phyloP scores from a whole-genome alignment of 805 yeast species.

The Wickerhamomyces strasburgensis region DNA sequence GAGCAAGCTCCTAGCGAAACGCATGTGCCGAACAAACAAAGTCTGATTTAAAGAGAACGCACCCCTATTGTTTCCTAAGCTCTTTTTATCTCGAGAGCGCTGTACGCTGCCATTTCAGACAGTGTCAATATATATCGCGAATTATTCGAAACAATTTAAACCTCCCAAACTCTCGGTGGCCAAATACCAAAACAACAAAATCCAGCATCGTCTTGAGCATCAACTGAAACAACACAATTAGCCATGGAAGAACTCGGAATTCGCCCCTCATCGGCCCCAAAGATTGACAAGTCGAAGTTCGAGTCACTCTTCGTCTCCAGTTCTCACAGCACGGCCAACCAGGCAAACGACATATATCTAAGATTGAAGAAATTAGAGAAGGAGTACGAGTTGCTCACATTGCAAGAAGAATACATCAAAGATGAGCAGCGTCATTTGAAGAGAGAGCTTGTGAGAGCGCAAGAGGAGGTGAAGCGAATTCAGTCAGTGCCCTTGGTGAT shows the following conservation, averaged over 20 bases:
- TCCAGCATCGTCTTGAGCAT: background rate
- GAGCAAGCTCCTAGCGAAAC: too few species aligned
- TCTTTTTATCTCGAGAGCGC: too few species aligned
- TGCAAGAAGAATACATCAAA: constrained; percentile 95
- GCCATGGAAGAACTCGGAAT: constrained; percentile 64
- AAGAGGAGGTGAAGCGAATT: constrained; percentile 96
- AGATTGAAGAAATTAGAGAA: constrained; percentile 85
- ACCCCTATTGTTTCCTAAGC: too few species aligned
- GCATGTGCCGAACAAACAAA: too few species aligned
- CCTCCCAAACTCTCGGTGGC: background rate
- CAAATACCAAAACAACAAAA: background rate
- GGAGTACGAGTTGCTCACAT: constrained; percentile 73
- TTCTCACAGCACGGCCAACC: constrained; percentile 9
- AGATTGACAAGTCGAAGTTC: constrained; percentile 29
- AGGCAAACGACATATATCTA: constrained; percentile 61
- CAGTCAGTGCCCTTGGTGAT: constrained; percentile 97
- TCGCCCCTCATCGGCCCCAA: constrained; percentile 28
- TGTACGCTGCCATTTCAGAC: too few species aligned
- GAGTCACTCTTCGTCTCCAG: constrained; percentile 23
- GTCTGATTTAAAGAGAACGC: too few species aligned
- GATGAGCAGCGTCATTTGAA: constrained; percentile 97
- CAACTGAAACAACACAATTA: background rate
- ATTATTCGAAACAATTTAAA: background rate
- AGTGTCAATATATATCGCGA: too few species aligned
- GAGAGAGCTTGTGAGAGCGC: constrained; percentile 92